These are phyloP conservation scores for Artomyces pyxidatus DNA, from an alignment of 768 basidiomycete species.

Conservation along the genomic window DNA sequence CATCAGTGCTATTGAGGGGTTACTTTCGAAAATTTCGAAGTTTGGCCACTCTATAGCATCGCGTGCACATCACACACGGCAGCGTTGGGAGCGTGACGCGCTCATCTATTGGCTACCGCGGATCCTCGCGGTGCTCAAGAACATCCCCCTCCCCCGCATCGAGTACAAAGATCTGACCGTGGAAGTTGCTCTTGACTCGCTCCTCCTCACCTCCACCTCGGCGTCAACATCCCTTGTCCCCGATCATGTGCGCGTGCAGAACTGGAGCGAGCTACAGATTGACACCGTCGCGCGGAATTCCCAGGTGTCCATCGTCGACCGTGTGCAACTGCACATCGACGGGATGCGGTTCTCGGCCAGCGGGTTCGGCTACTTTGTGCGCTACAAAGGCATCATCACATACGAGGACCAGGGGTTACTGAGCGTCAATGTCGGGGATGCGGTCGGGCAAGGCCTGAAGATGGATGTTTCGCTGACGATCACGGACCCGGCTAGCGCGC, in stretches of 20 bases:
- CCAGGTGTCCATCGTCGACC: conserved; percentile 5
- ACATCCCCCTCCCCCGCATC: conserved; percentile 23
- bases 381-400: conserved; percentile 15
- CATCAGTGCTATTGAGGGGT: conserved; percentile 9
- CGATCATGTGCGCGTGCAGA: conserved; percentile 17
- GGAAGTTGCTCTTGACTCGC: conserved; percentile 20
- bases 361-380: conserved; percentile 20
- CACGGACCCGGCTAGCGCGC: background rate
- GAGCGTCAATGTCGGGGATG: conserved; percentile 11
- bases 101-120: conserved; percentile 21
- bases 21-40: conserved; percentile 1
- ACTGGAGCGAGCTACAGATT: conserved; percentile 18
- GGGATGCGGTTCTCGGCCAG: conserved; percentile 19
- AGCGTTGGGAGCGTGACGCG: conserved; percentile 5
- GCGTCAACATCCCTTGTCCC: conserved; percentile 18
- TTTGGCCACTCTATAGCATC: background rate
- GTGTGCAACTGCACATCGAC: conserved; percentile 16
- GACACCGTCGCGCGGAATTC: conserved; percentile 8
- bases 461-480: conserved; percentile 2
- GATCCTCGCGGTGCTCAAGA: conserved; percentile 14
- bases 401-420: conserved; percentile 23
- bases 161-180: conserved; percentile 14
- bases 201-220: conserved; percentile 13
- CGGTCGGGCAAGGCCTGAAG: conserved; percentile 4
- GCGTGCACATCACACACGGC: conserved; percentile 1